Evolutionary conservation across 2,329 filamentous ascomycete genomes (phyloP).

Genomic region (Aspergillus neoniger): DNA sequence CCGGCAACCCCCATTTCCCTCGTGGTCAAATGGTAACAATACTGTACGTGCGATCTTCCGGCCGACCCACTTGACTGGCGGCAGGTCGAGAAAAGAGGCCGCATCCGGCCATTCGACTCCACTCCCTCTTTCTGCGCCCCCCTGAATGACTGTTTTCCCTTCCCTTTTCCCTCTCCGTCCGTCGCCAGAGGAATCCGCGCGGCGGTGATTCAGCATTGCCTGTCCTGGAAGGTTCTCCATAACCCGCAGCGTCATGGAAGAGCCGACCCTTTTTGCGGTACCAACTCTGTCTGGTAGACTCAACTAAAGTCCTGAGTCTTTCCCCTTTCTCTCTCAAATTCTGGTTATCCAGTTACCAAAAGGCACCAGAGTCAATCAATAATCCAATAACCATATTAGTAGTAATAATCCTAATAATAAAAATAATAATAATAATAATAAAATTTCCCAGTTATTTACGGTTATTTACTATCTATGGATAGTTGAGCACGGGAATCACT

Average conservation of each 20-base stretch:
- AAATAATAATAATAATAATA: too few species aligned
- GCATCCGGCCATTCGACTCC: constrained; percentile 18
- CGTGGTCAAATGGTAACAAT: constrained; percentile 29
- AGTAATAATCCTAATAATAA: too few species aligned
- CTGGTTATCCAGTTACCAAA: too few species aligned
- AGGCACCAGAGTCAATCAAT: too few species aligned
- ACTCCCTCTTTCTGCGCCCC: constrained; percentile 11
- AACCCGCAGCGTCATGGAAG: not conserved
- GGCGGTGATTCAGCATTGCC: constrained; percentile 3
- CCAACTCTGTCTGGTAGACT: too few species aligned
- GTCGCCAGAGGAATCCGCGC: constrained; percentile 12
- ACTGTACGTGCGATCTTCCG: constrained; percentile 20
- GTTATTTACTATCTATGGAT: not conserved
- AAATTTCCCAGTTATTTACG: too few species aligned
- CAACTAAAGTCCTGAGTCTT: too few species aligned
- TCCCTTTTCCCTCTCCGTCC: constrained; percentile 7
- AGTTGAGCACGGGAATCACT: not conserved
- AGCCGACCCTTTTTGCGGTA: not conserved
- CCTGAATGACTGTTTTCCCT: constrained; percentile 18
- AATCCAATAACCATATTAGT: too few species aligned
- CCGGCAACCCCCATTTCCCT: constrained; percentile 17
- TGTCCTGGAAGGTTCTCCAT: not conserved
- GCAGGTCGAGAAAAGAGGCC: constrained; percentile 18
- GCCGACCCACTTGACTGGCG: constrained; percentile 16
- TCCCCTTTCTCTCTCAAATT: too few species aligned